Percentiles rank a stretch among this genome's conserved stretches.
These are phyloP conservation scores for Suillus placidus DNA, from an alignment of 768 basidiomycete genomes.

Conservation along the genomic window DNA sequence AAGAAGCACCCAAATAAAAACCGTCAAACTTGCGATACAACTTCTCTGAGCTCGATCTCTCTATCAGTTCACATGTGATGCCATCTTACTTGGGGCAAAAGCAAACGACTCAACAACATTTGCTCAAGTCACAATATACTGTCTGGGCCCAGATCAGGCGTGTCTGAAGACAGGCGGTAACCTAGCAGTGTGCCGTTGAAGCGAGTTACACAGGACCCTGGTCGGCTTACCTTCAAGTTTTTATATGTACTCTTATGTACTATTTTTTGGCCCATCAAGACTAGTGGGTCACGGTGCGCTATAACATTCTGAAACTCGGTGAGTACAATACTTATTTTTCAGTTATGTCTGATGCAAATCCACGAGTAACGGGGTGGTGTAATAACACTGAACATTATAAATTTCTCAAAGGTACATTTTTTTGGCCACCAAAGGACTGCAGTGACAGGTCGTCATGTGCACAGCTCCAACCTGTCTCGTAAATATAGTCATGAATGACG, in stretches of 20 bases:
- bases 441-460: background rate
- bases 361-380: background rate
- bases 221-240: background rate
- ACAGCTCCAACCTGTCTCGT: background rate
- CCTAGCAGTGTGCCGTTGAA: background rate
- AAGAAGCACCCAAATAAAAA: background rate
- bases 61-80: background rate
- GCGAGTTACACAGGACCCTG: background rate
- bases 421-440: background rate
- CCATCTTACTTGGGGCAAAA: background rate
- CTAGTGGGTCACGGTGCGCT: background rate
- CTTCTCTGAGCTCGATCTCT: background rate
- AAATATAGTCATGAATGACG: background rate
- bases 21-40: background rate
- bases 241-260: background rate
- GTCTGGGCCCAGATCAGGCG: background rate
- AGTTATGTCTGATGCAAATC: background rate
- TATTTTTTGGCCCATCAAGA: background rate
- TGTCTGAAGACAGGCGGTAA: background rate
- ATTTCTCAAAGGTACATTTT: background rate
- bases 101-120: background rate
- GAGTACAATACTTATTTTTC: background rate
- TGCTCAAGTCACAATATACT: background rate
- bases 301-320: background rate
- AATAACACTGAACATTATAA: background rate